A percentile compares a stretch with the other conserved stretches of the same genome.
These are phyloP conservation scores for Caryopteris hybrid DNA, from an alignment of 305 asterid species.

Conservation along the genomic window DNA sequence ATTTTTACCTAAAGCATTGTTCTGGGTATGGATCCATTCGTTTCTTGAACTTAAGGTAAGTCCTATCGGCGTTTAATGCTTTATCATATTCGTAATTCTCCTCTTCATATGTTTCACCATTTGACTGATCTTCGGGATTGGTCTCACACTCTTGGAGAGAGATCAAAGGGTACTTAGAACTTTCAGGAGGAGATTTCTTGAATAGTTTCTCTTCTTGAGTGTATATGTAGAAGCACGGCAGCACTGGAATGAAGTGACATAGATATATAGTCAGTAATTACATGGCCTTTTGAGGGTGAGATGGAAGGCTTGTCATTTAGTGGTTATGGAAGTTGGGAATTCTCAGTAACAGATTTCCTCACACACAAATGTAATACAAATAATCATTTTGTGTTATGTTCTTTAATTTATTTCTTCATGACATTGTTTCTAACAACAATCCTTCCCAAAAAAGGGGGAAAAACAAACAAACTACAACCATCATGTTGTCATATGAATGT, in stretches of 20 bases:
- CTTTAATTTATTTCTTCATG: neutral
- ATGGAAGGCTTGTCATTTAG: too few species aligned
- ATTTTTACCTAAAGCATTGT: conserved; percentile 81
- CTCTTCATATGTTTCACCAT: conserved; percentile 58
- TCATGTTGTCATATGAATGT: too few species aligned
- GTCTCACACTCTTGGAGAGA: conserved; percentile 33
- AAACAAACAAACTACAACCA: too few species aligned
- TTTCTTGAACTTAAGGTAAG: conserved; percentile 88
- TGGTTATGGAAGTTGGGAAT: too few species aligned
- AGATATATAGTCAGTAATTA: neutral
- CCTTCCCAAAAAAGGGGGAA: too few species aligned
- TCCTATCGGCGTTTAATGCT: conserved; percentile 76
- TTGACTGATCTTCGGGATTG: conserved; percentile 36
- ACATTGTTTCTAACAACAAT: neutral
- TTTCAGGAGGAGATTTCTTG: conserved; percentile 28
- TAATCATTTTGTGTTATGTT: neutral
- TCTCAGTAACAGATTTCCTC: too few species aligned
- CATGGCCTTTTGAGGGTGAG: too few species aligned
- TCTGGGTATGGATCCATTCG: conserved; percentile 70
- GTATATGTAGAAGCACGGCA: conserved; percentile 83
- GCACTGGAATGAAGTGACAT: conserved; percentile 42
- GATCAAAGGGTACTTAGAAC: conserved; percentile 26
- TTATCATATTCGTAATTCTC: conserved; percentile 84
- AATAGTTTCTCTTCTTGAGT: conserved; percentile 53
- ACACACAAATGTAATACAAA: too few species aligned